These are phyloP conservation scores for Vitis hybrid DNA, from an alignment of 177 flowering plant genomes.

Conservation along the genomic window DNA sequence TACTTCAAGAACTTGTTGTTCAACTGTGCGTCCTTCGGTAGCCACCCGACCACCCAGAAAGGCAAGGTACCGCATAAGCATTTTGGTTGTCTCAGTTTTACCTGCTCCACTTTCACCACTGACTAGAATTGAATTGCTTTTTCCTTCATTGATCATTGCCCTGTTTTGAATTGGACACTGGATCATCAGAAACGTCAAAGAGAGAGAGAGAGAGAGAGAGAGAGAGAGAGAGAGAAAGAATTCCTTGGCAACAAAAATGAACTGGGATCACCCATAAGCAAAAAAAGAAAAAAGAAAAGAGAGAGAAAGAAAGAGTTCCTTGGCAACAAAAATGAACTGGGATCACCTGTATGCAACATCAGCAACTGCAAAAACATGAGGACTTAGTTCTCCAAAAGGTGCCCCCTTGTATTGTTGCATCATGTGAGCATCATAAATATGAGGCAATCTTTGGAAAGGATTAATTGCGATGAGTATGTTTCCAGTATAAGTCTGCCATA, in stretches of 20 bases:
- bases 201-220: background rate
- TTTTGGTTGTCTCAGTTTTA: conserved; percentile 88
- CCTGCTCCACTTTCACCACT: conserved; percentile 97
- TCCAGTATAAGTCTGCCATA: conserved; percentile 66
- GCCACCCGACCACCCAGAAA: conserved; percentile 71
- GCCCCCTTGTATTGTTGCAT: conserved; percentile 84
- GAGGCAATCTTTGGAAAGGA: conserved; percentile 71
- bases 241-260: too few species aligned
- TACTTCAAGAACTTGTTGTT: conserved; percentile 92
- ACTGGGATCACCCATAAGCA: conserved; percentile 47
- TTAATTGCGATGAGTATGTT: conserved; percentile 75
- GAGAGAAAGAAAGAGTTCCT: too few species aligned
- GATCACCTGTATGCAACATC: conserved; percentile 69
- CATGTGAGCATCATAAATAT: conserved; percentile 60
- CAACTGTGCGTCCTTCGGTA: conserved; percentile 85
- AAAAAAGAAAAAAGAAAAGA: conserved; percentile 6
- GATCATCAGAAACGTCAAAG: background rate
- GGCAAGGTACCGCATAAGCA: conserved; percentile 89
- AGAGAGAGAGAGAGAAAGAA: background rate
- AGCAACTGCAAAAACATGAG: conserved; percentile 81
- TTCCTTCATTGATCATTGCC: conserved; percentile 81
- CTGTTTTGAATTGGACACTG: conserved; percentile 27
- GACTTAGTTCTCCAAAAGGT: conserved; percentile 66
- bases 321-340: background rate
- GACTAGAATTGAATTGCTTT: conserved; percentile 83